Base-by-base conservation (phyloP, 345 rosid genomes). In the Dovyalis caffra region DNA sequence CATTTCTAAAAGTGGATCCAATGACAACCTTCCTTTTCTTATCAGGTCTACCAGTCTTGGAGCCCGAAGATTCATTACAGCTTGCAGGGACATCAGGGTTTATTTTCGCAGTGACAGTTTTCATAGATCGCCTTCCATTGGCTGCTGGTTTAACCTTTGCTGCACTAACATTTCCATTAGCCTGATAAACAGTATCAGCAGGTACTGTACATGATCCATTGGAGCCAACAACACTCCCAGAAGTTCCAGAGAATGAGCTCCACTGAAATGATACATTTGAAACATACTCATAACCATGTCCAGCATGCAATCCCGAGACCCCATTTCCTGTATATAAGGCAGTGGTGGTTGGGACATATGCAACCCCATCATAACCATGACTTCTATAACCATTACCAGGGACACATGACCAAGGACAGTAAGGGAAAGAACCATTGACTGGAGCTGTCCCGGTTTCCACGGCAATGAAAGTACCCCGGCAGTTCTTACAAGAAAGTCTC, bases 401-500 rank as follows among this genome's bases (percentile, higher is more conserved):
- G 29, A 74, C 66, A 73, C 82, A 90, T 45, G 94, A 64, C 86
- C 85, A 86, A 26, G 91, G 85, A 43, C 80, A 72, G 76, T 88
- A 91, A 29, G 92, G 98, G 83, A 90, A 87, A 67, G 93, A 81
- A 53, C 97, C 97, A 83, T 81, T 91, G 35, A 87, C 84, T 15
- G 98, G 98, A 71, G 93, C 94, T 14, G 90, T 83, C 69, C 97
- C 96, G 25, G 98, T 91, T 73, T 93, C 98, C 37, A 86, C 91
- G 35, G 97, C 98, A 67, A 91, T 79, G 65, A 93, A 95, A 25
- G 95, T 90, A 68, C 97, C 99, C 4, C 99, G 96, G 40, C 99
- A 95, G 83, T 95, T 95, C 91, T 95, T 95, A 81, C 99, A 95
- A 8, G 99, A 95, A 80, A 95, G 97, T 79, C 90, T 86, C 88